Evolutionary conservation across 345 rosid species (phyloP).

Genomic region (Linum trigynum): DNA sequence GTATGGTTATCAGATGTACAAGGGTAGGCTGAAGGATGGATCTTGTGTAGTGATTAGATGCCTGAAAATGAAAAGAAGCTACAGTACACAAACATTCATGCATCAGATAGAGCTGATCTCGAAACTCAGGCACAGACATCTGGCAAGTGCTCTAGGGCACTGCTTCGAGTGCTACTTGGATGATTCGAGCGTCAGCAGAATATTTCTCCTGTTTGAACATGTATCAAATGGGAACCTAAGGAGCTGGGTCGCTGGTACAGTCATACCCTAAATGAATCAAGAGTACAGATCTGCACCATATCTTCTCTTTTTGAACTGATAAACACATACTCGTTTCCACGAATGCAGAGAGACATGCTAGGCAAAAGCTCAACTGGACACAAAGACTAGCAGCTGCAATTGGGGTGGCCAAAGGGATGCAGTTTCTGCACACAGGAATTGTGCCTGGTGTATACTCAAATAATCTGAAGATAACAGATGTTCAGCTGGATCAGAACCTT

Average conservation of each 20-base stretch:
- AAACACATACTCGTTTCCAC: neutral
- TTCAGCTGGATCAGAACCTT: constrained; percentile 75
- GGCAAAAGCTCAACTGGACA: constrained; percentile 55
- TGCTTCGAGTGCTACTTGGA: constrained; percentile 90
- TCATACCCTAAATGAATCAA: too few relatives aligned
- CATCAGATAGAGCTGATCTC: constrained; percentile 79
- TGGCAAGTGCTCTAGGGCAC: constrained; percentile 86
- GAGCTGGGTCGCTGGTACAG: constrained; percentile 78
- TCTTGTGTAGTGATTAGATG: constrained; percentile 71
- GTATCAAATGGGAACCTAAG: constrained; percentile 80
- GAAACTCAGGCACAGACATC: constrained; percentile 75
- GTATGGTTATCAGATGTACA: constrained; percentile 53
- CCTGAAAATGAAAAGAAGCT: constrained; percentile 71
- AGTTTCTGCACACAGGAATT: too few relatives aligned
- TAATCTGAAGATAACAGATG: constrained; percentile 67
- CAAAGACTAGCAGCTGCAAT: constrained; percentile 75
- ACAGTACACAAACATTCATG: constrained; percentile 64
- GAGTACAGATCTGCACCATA: too few relatives aligned
- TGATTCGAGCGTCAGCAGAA: constrained; percentile 89
- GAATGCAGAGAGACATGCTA: constrained; percentile 35
- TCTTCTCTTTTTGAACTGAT: too few relatives aligned
- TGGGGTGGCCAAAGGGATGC: constrained; percentile 49
- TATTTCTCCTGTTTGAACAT: constrained; percentile 75
- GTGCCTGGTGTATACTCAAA: constrained; percentile 59
- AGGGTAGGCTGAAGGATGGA: constrained; percentile 72